Evolutionary conservation across 805 yeast species (phyloP).

Genomic region (Candida bentonensis): DNA sequence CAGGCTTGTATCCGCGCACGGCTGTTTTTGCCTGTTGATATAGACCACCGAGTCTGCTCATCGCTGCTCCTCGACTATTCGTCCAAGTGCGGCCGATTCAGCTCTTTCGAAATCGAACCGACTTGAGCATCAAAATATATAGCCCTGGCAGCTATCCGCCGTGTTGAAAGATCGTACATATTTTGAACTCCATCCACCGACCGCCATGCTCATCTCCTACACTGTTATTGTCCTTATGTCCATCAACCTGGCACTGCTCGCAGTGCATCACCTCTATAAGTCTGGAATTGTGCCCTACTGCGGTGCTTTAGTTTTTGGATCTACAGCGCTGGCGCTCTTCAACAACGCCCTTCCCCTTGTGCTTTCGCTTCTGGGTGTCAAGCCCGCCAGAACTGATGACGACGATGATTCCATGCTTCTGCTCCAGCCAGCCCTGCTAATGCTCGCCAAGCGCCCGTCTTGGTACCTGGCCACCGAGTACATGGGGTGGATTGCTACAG

Average conservation of each 20-base stretch:
- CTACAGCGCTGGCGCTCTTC: neutral
- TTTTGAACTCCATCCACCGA: too few relatives aligned
- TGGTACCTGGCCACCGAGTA: neutral
- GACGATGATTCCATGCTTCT: neutral
- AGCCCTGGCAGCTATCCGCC: too few relatives aligned
- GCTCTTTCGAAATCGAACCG: too few relatives aligned
- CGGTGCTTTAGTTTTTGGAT: neutral
- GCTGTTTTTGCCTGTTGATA: too few relatives aligned
- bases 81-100: too few relatives aligned
- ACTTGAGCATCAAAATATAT: too few relatives aligned
- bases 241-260: neutral
- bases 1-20: too few relatives aligned
- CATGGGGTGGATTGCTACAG: neutral
- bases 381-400: neutral
- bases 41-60: too few relatives aligned
- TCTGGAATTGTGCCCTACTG: neutral
- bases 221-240: neutral
- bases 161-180: too few relatives aligned
- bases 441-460: neutral
- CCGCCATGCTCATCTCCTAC: neutral
- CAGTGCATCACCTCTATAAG: neutral
- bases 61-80: too few relatives aligned
- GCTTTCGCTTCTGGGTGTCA: neutral
- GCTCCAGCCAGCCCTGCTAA: neutral
- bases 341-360: neutral